These are phyloP conservation scores for Colletotrichum sp. DNA, from an alignment of 2,329 filamentous ascomycete species.

Conservation along the genomic window DNA sequence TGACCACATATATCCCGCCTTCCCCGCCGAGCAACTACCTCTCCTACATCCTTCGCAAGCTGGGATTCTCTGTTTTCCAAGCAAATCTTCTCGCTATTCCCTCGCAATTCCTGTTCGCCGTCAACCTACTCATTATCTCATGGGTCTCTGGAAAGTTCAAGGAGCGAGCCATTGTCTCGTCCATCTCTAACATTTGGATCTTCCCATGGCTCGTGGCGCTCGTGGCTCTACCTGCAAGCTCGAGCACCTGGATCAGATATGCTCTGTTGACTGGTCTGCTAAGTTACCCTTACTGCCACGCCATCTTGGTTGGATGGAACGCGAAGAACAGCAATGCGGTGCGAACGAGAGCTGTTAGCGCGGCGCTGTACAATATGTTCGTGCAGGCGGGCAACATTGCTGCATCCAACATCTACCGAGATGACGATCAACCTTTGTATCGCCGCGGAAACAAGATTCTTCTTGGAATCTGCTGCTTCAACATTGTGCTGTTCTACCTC, in stretches of 20 bases:
- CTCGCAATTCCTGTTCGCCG: constrained; percentile 47
- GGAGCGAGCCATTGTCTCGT: constrained; percentile 49
- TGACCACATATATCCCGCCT: constrained; percentile 50
- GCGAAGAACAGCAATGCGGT: constrained; percentile 53
- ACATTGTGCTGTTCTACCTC: constrained; percentile 48
- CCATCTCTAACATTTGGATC: constrained; percentile 54
- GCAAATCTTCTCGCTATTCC: constrained; percentile 52
- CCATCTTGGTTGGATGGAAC: constrained; percentile 52
- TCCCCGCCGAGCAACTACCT: constrained; percentile 49
- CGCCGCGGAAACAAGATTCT: constrained; percentile 54
- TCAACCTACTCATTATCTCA: constrained; percentile 51
- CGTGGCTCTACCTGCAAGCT: constrained; percentile 38
- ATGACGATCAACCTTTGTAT: constrained; percentile 60
- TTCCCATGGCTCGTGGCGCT: constrained; percentile 53
- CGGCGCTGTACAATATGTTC: constrained; percentile 54
- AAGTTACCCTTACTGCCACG: constrained; percentile 55
- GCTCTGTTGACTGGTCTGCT: constrained; percentile 42
- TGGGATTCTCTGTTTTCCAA: constrained; percentile 50
- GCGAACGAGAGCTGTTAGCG: constrained; percentile 50
- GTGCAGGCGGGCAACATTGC: constrained; percentile 50
- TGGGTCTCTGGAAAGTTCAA: constrained; percentile 48
- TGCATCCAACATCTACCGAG: constrained; percentile 56
- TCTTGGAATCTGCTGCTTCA: constrained; percentile 51
- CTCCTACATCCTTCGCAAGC: constrained; percentile 45
- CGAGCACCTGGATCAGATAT: constrained; percentile 47